Conservation (phyloP, 306 rosid species). For the Prunus padus region DNA sequence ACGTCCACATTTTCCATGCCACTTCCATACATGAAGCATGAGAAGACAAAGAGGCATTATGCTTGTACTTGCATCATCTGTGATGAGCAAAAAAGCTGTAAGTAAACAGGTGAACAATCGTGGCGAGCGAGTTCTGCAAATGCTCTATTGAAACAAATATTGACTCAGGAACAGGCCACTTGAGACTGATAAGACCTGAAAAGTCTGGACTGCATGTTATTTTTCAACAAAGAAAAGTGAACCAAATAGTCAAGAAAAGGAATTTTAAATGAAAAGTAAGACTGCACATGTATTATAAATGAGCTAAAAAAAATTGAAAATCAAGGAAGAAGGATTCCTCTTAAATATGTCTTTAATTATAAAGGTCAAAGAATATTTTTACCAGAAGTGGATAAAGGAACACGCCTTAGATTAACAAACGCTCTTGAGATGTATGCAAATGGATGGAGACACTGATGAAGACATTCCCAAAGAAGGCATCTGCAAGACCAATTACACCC, state of each 20-base stretch:
- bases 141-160: constrained; percentile 79
- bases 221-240: constrained; percentile 21
- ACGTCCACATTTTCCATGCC: neutral
- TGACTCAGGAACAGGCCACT: constrained; percentile 82
- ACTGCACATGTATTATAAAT: constrained; percentile 6
- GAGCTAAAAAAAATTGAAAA: constrained; percentile 8
- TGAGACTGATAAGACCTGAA: constrained; percentile 94
- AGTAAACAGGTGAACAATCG: constrained; percentile 69
- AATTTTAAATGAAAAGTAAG: neutral
- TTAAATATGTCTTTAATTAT: constrained; percentile 23
- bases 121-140: constrained; percentile 67
- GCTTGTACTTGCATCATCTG: constrained; percentile 98
- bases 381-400: constrained; percentile 98
- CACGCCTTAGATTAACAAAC: constrained; percentile 93
- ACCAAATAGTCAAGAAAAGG: neutral
- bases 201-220: constrained; percentile 33
- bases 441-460: constrained; percentile 72
- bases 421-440: constrained; percentile 77
- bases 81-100: constrained; percentile 64
- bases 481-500: constrained; percentile 62
- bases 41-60: too few relatives aligned
- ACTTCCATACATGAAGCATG: too few relatives aligned
- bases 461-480: constrained; percentile 82
- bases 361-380: constrained; percentile 30
- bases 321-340: constrained; percentile 12